Conservation (phyloP, 805 yeast species). For the Candida coquimbonensis region DNA sequence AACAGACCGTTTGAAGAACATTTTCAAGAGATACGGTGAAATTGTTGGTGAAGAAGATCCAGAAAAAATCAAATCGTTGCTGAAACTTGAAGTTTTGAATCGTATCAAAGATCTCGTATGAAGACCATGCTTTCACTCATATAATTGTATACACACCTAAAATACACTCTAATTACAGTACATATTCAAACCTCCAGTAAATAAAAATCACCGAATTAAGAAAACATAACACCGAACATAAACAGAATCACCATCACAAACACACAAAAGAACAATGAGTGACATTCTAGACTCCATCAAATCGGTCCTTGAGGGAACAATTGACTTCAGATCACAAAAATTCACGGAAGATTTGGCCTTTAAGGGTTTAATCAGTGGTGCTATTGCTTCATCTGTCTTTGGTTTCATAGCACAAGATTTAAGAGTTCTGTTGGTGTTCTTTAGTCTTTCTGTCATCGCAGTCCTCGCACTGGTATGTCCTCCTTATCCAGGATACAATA, state of each 20-base stretch:
- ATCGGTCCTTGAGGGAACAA: conserved; percentile 24
- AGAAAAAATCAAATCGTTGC: conserved; percentile 17
- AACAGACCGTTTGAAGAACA: conserved; percentile 32
- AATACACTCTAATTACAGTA: not conserved
- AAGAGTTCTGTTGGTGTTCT: conserved; percentile 29
- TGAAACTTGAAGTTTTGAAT: conserved; percentile 11
- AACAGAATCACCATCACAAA: too few relatives aligned
- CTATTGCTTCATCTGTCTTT: conserved; percentile 33
- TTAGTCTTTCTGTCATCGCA: conserved; percentile 29
- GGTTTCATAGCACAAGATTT: conserved; percentile 47
- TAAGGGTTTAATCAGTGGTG: conserved; percentile 16
- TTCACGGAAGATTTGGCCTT: conserved; percentile 14
- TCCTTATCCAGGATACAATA: conserved; percentile 50
- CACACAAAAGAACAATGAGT: conserved; percentile 23
- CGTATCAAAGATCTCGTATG: conserved; percentile 11
- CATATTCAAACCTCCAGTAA: not conserved
- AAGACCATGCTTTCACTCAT: not conserved
- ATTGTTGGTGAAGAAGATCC: conserved; percentile 34
- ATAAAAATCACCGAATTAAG: too few relatives aligned
- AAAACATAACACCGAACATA: not conserved
- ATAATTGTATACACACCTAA: not conserved
- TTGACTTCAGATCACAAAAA: conserved; percentile 27
- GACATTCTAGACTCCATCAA: conserved; percentile 23
- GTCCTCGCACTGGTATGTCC: conserved; percentile 41
- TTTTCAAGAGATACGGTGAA: conserved; percentile 46